Base-by-base conservation (phyloP, 352 stramenopile species). In the Phytophthora chlamydospora region DNA sequence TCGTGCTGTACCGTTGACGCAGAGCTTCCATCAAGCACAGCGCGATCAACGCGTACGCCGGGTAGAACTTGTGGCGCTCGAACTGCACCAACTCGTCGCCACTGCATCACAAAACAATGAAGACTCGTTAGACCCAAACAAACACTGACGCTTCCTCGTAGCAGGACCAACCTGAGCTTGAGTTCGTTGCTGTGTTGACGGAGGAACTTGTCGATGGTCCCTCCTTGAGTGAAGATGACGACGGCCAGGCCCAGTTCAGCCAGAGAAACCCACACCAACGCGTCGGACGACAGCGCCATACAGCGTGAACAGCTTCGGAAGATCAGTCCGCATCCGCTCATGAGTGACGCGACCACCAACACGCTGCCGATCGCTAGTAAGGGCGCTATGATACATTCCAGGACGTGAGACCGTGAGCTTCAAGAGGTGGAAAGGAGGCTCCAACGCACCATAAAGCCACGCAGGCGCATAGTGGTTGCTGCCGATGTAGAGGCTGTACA, bases 141-240 rank as follows among this genome's bases (percentile, higher is more conserved):
- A 27, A 12, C 5, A 27, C 44, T 10, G 11, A 2, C 13, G 11
- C 6, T 34, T 13, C 12, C 29, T 40, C 14, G 31, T 17, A 19
- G 4, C 11, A 2, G 27, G 10, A 41, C 45, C 1, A 14, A 88
- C 76, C 75, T 93, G 41, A 93, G 69, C 36, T 91, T 73, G 29
- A 93, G 72, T 45, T 93, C 58, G 14, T 54, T 48, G 59, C 85
- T 83, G 67, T 91, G 85, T 19, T 91, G 66, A 38, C 71, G 77
- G 14, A 93, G 62, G 34, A 93, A 93, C 27, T 75, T 56, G 66
- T 89, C 75, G 63, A 93, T 91, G 46, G 54, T 56, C 14, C 42
- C 42, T 54, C 85, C 82, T 66, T 91, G 76, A 5, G 82, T 91
- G 52, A 93, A 78, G 47, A 93, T 91, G 41, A 91, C 80, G 63